Conservation (phyloP, 345 rosid genomes). For the Pseudoturritis turrita region DNA sequence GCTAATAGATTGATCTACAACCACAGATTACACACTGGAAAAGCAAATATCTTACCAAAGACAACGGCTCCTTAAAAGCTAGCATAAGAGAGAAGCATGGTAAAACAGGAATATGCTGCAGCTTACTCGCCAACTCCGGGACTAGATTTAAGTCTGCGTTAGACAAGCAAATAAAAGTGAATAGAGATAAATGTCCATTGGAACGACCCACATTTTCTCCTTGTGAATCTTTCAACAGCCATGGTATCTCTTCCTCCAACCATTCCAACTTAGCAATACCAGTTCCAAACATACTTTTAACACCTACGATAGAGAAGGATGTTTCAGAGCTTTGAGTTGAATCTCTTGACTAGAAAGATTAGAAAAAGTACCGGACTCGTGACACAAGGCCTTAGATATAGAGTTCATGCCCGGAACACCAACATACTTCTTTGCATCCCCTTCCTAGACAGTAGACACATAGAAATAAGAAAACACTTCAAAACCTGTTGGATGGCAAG, state of each 20-base stretch:
- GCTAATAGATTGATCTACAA: neutral
- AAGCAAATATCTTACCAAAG: constrained; percentile 43
- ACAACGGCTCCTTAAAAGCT: constrained; percentile 71
- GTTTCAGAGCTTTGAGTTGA: neutral
- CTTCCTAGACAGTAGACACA: constrained; percentile 44
- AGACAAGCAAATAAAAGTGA: constrained; percentile 16
- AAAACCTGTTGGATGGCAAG: constrained; percentile 48
- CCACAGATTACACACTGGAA: neutral
- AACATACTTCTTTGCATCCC: constrained; percentile 52
- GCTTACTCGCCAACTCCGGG: constrained; percentile 47
- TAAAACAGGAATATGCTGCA: constrained; percentile 56
- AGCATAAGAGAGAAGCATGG: constrained; percentile 87
- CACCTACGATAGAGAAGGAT: constrained; percentile 54
- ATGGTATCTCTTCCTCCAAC: constrained; percentile 50
- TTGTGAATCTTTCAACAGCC: constrained; percentile 59
- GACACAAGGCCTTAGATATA: constrained; percentile 58
- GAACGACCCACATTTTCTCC: constrained; percentile 60
- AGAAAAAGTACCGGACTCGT: constrained; percentile 52
- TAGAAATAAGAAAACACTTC: neutral
- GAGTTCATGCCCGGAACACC: constrained; percentile 89
- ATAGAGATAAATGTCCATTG: constrained; percentile 26
- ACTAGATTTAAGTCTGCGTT: constrained; percentile 53
- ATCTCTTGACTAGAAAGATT: neutral
- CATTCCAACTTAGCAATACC: constrained; percentile 69
- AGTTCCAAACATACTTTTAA: constrained; percentile 57